Conservation (phyloP, 352 stramenopile species). For the Globisporangium radiosum region DNA sequence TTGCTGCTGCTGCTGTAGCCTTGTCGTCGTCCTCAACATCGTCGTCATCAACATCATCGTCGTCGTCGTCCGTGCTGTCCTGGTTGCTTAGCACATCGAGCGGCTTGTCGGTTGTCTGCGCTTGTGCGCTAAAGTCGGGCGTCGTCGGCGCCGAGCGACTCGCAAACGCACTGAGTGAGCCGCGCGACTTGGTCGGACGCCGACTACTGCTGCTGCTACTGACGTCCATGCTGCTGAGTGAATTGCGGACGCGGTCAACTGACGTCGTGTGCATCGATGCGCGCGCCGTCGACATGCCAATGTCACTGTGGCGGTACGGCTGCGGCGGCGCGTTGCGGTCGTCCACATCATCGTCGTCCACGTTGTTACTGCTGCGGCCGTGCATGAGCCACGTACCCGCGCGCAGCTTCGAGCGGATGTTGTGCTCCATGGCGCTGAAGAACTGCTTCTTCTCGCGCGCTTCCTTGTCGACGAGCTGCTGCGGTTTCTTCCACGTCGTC, state of each 20-base stretch:
- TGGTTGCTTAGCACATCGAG: constrained; percentile 26
- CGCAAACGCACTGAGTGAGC: constrained; percentile 12
- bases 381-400: constrained; percentile 52
- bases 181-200: constrained; percentile 3
- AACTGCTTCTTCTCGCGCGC: constrained; percentile 83
- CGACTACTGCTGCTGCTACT: constrained; percentile 5
- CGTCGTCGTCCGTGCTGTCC: constrained; percentile 29
- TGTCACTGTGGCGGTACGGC: constrained; percentile 16
- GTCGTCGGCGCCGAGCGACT: constrained; percentile 44
- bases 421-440: constrained; percentile 95
- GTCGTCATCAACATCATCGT: constrained; percentile 22
- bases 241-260: constrained; percentile 9
- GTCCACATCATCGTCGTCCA: constrained; percentile 9
- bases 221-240: constrained; percentile 25
- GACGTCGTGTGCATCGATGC: neutral
- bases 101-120: constrained; percentile 9
- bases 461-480: constrained; percentile 68
- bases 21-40: neutral
- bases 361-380: constrained; percentile 22
- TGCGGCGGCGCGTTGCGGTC: constrained; percentile 15
- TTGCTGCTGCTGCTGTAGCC: neutral
- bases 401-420: constrained; percentile 88
- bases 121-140: constrained; percentile 25
- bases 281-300: constrained; percentile 7
- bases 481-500: constrained; percentile 96